Evolutionary conservation across 1,284 basidiomycete genomes (phyloP), one percentile per base, ranked within the genome.

Genomic region (Marasmius fiardii): DNA sequence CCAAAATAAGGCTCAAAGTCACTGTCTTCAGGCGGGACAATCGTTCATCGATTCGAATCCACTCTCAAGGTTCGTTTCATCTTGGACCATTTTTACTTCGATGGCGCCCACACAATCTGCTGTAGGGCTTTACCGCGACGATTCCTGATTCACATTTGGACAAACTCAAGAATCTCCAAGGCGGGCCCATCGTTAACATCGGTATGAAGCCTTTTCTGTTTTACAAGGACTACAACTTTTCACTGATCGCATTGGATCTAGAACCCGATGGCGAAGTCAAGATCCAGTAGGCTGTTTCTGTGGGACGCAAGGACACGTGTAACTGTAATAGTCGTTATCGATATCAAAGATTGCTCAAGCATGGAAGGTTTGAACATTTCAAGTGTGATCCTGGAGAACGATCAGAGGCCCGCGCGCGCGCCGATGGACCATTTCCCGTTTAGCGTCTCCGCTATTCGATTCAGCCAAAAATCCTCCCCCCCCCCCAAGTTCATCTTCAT

Each of bases 121-220:
- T 33, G 5, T 57, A 83, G 80, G 83, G 82, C 21, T 85, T 85
- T 64, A 67, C 82, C 34, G 84, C 82, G 3, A 66, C 61, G 28
- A 72, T 85, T 54, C 73, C 79, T 7, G 70, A 75, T 8, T 20
- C 59, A 10, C 70, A 71, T 62, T 60, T 79, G n/a, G 34, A 60
- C 24, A 57, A 64, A 45, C 68, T 82, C 54, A 67, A 77, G 55
- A 65, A 78, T n/a, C 62, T 70, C 24, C 69, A 61, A 24, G 73
- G 67, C 41, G 68, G 67, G 48, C 56, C 73, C 34, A 78, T 84
- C 60, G 75, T 78, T 55, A 80, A 75, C 67, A 83, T 85, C 58
- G 83, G 83, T 83, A 51, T 11, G 75, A 63, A 28, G n/a, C 39
- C 26, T 28, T 18, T 23, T 50, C 14, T 53, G 54, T 33, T n/a